A percentile compares a stretch with the other conserved stretches of the same genome.
Evolutionary conservation across 306 rosid genomes (phyloP).

Genomic region (Lablab purpureus): DNA sequence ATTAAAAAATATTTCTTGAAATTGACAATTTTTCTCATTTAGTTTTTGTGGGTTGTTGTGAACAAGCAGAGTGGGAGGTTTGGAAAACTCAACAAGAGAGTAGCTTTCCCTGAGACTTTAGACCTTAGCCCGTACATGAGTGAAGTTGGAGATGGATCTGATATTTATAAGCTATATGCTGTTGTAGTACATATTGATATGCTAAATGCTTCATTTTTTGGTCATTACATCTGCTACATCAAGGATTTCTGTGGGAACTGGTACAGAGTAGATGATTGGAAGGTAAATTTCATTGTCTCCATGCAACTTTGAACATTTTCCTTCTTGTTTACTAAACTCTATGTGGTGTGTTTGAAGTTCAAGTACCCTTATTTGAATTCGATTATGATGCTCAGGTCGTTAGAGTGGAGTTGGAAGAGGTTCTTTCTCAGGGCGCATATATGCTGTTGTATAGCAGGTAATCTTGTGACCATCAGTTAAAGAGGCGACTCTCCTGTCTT

Average conservation of each 20-base stretch:
- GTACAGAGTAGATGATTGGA: conserved; percentile 75
- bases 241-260: conserved; percentile 77
- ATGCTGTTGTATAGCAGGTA: conserved; percentile 90
- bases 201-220: conserved; percentile 87
- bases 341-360: conserved; percentile 22
- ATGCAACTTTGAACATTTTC: background rate
- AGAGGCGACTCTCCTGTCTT: background rate
- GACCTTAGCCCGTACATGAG: conserved; percentile 82
- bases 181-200: conserved; percentile 87
- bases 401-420: conserved; percentile 74
- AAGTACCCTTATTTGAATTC: conserved; percentile 19
- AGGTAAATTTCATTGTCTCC: conserved; percentile 57
- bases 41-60: conserved; percentile 22
- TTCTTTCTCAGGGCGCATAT: conserved; percentile 88
- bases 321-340: conserved; percentile 5
- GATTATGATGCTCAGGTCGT: conserved; percentile 57
- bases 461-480: conserved; percentile 14
- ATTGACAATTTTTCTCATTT: background rate
- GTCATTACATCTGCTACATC: conserved; percentile 85
- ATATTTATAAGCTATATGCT: conserved; percentile 76
- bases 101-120: conserved; percentile 77
- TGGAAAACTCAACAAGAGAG: conserved; percentile 89
- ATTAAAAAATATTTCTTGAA: conserved; percentile 14
- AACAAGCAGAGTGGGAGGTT: conserved; percentile 81
- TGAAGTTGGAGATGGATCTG: conserved; percentile 64